These are phyloP conservation scores for Aspergillus quadricinctus DNA, from an alignment of 2,329 filamentous ascomycete genomes.

Conservation along the genomic window DNA sequence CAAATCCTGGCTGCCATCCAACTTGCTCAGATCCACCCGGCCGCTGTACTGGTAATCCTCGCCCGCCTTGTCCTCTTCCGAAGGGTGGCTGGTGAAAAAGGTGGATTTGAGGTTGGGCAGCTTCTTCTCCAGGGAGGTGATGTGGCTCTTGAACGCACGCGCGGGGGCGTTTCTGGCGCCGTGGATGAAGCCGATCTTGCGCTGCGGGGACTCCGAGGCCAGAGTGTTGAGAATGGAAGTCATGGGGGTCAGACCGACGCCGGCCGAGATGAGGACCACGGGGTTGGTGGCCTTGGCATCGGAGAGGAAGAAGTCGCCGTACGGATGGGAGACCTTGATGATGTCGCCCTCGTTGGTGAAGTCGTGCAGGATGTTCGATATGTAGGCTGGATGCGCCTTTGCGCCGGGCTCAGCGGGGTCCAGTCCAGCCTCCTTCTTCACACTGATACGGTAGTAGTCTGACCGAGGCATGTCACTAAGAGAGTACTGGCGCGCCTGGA, in stretches of 20 bases:
- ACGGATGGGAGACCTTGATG: conserved; percentile 62
- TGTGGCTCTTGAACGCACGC: conserved; percentile 51
- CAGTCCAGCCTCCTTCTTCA: conserved; percentile 62
- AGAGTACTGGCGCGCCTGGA: conserved; percentile 68
- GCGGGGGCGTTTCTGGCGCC: conserved; percentile 47
- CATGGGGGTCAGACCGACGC: conserved; percentile 57
- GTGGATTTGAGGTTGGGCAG: conserved; percentile 48
- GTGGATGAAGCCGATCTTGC: conserved; percentile 57
- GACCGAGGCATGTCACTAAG: conserved; percentile 60
- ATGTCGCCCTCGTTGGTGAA: conserved; percentile 56
- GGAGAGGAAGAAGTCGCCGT: conserved; percentile 55
- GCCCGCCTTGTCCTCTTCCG: conserved; percentile 46
- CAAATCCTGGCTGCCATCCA: conserved; percentile 50
- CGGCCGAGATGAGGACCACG: conserved; percentile 58
- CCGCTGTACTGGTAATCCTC: conserved; percentile 58
- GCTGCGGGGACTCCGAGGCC: conserved; percentile 36
- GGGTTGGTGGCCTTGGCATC: conserved; percentile 40
- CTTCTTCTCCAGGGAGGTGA: conserved; percentile 41
- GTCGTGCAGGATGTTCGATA: conserved; percentile 67
- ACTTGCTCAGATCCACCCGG: conserved; percentile 52
- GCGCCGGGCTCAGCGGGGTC: conserved; percentile 19
- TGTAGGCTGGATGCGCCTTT: conserved; percentile 55
- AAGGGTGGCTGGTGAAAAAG: conserved; percentile 55
- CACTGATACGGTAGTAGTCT: conserved; percentile 63
- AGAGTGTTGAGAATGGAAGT: conserved; percentile 57